Conservation (phyloP, 495 filamentous ascomycete species). For the Jackrogersella minutella region DNA sequence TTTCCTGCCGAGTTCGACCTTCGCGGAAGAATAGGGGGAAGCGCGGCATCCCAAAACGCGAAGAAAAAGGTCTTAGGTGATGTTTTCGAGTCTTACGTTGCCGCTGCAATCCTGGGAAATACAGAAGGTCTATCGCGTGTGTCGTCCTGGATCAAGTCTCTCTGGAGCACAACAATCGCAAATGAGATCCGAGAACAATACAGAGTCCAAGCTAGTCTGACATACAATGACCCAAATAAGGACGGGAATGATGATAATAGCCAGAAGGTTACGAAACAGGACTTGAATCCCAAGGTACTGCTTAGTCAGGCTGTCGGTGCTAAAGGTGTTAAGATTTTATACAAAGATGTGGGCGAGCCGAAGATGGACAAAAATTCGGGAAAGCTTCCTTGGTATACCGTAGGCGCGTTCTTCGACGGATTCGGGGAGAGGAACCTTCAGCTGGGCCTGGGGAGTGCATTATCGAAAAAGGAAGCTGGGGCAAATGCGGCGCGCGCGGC, state of each 20-base stretch:
- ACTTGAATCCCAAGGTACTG: slow-evolving; percentile 55
- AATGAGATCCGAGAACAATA: slow-evolving; percentile 53
- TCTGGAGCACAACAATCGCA: slow-evolving; percentile 66
- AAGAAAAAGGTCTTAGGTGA: slow-evolving; percentile 77
- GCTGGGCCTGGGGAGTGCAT: slow-evolving; percentile 72
- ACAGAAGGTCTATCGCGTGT: slow-evolving; percentile 66
- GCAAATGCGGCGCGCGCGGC: slow-evolving; percentile 73
- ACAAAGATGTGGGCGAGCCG: slow-evolving; percentile 63
- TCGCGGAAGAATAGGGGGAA: slow-evolving; percentile 44
- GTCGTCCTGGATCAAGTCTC: slow-evolving; percentile 70
- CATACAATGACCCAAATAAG: slow-evolving; percentile 30
- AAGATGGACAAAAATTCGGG: slow-evolving; percentile 63
- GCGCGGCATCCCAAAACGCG: slow-evolving; percentile 56
- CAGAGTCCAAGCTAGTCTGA: slow-evolving; percentile 8
- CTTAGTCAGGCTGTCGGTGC: slow-evolving; percentile 65
- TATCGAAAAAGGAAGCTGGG: slow-evolving; percentile 77
- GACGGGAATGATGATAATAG: background rate
- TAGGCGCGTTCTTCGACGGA: slow-evolving; percentile 77
- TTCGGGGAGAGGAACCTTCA: slow-evolving; percentile 71
- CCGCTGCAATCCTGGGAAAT: slow-evolving; percentile 74
- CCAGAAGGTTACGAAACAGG: slow-evolving; percentile 23
- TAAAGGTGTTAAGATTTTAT: slow-evolving; percentile 70
- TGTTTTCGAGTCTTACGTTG: slow-evolving; percentile 89
- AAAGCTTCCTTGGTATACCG: slow-evolving; percentile 65
- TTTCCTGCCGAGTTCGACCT: slow-evolving; percentile 58